phyloP scores from a whole-genome alignment of 768 basidiomycete species.

The Podaxis sp. region DNA sequence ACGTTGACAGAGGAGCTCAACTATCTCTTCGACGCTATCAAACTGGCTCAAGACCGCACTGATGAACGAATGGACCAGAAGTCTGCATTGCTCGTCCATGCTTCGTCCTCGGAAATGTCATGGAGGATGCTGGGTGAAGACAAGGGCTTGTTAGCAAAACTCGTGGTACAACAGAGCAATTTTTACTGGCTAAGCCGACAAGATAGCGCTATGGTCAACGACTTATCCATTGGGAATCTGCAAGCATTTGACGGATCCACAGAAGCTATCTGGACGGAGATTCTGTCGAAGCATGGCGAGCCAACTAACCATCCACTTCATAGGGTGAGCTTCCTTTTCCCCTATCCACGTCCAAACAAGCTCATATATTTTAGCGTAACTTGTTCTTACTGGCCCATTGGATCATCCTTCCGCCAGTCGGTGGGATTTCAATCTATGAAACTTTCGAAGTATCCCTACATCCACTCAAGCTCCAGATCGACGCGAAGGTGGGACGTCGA shows the following conservation, averaged over 20 bases:
- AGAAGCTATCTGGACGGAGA: slow-evolving; percentile 84
- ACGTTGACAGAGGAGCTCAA: slow-evolving; percentile 77
- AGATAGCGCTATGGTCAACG: slow-evolving; percentile 84
- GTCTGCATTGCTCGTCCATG: slow-evolving; percentile 77
- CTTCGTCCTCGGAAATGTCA: slow-evolving; percentile 82
- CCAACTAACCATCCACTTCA: slow-evolving; percentile 67
- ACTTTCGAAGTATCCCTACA: slow-evolving; percentile 79
- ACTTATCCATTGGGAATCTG: slow-evolving; percentile 71
- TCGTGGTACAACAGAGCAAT: slow-evolving; percentile 76
- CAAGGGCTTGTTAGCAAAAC: slow-evolving; percentile 75
- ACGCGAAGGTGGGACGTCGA: slow-evolving; percentile 74
- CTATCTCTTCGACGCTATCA: slow-evolving; percentile 84
- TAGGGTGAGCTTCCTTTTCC: slow-evolving; percentile 48
- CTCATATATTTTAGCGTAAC: slow-evolving; percentile 46
- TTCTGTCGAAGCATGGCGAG: slow-evolving; percentile 76
- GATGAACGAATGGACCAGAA: slow-evolving; percentile 69
- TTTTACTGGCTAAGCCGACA: slow-evolving; percentile 85
- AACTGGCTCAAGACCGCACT: slow-evolving; percentile 75
- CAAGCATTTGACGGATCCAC: slow-evolving; percentile 85
- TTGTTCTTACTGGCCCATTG: slow-evolving; percentile 78
- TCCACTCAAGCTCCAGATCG: slow-evolving; percentile 84
- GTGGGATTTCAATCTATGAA: slow-evolving; percentile 89
- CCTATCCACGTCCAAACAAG: neutral
- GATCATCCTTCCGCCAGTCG: slow-evolving; percentile 86
- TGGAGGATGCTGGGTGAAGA: slow-evolving; percentile 87